A percentile compares a stretch with the other conserved stretches of the same genome.
Evolutionary conservation across 129 eudicot genomes (phyloP).

Genomic region (Dittrichia graveolens): DNA sequence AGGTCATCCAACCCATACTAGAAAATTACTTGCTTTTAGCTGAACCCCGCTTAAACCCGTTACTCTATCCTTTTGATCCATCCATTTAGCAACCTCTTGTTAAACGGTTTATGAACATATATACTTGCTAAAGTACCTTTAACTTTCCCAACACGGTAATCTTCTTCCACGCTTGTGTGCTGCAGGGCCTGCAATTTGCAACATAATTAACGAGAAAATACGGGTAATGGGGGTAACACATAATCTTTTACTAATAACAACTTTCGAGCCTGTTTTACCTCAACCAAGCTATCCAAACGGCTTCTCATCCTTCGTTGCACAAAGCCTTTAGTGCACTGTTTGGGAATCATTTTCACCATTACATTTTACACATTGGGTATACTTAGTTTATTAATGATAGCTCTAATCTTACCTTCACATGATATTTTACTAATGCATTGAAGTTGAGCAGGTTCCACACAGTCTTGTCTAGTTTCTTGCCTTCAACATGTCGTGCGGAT

Average conservation of each 20-base stretch:
- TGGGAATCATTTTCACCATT: constrained; percentile 22
- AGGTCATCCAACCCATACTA: too few species aligned
- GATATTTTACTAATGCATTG: constrained; percentile 72
- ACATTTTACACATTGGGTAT: constrained; percentile 5
- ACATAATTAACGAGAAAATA: constrained; percentile 2
- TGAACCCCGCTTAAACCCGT: too few species aligned
- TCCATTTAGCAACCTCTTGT: too few species aligned
- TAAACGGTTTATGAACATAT: too few species aligned
- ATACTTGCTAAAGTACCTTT: constrained; percentile 44
- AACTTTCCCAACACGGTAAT: constrained; percentile 37
- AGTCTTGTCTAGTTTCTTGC: constrained; percentile 86
- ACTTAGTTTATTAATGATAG: not conserved
- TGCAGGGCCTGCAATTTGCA: constrained; percentile 56
- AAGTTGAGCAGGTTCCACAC: constrained; percentile 93
- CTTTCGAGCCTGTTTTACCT: constrained; percentile 47
- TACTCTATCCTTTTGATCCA: too few species aligned
- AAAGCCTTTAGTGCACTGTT: constrained; percentile 79
- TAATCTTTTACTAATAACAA: not conserved
- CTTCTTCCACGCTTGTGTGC: constrained; percentile 45
- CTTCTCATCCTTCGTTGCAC: constrained; percentile 82
- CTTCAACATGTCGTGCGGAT: constrained; percentile 64
- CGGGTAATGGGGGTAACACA: constrained; percentile 2
- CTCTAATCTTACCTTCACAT: constrained; percentile 67
- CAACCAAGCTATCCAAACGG: constrained; percentile 73
- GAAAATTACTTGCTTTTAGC: too few species aligned